Percentiles rank a stretch among this genome's conserved stretches.
phyloP scores from a whole-genome alignment of 2,329 filamentous ascomycete species.

The Pyrenophora seminiperda region DNA sequence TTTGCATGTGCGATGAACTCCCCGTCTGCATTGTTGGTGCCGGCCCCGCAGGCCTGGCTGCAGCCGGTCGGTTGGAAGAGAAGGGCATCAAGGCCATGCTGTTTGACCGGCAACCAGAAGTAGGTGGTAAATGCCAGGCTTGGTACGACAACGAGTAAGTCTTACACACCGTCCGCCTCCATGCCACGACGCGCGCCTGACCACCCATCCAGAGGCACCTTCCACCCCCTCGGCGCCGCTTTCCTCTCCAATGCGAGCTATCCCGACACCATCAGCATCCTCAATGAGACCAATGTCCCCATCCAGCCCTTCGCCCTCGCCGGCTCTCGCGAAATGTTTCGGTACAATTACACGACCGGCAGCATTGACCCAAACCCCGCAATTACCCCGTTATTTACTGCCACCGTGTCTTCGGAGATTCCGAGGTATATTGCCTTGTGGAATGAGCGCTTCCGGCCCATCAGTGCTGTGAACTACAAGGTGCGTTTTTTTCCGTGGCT shows the following conservation, averaged over 20 bases:
- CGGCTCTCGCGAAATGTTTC: constrained; percentile 40
- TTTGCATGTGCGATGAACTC: constrained; percentile 26
- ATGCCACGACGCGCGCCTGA: constrained; percentile 38
- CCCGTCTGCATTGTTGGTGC: constrained; percentile 48
- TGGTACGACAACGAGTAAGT: constrained; percentile 48
- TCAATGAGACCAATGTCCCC: constrained; percentile 41
- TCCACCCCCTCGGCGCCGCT: constrained; percentile 48
- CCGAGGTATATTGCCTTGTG: constrained; percentile 43
- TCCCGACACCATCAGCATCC: constrained; percentile 43
- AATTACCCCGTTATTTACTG: constrained; percentile 30
- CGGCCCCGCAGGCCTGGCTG: constrained; percentile 45
- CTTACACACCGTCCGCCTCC: constrained; percentile 26
- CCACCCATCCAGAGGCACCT: constrained; percentile 44
- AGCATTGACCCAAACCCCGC: constrained; percentile 30
- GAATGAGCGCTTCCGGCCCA: constrained; percentile 39
- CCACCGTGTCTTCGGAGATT: constrained; percentile 38
- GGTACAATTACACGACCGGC: constrained; percentile 43
- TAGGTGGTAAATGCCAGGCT: constrained; percentile 47
- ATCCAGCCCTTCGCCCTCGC: constrained; percentile 41
- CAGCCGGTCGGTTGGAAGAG: constrained; percentile 39
- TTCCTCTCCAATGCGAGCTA: constrained; percentile 48
- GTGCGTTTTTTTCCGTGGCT: constrained; percentile 24
- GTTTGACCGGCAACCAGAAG: constrained; percentile 44
- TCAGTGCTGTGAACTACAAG: constrained; percentile 44
- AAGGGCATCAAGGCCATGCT: constrained; percentile 46